Evolutionary conservation across 306 rosid genomes (phyloP), one percentile per base, ranked within the genome.

Genomic region (Gynostemma pentaphyllum): DNA sequence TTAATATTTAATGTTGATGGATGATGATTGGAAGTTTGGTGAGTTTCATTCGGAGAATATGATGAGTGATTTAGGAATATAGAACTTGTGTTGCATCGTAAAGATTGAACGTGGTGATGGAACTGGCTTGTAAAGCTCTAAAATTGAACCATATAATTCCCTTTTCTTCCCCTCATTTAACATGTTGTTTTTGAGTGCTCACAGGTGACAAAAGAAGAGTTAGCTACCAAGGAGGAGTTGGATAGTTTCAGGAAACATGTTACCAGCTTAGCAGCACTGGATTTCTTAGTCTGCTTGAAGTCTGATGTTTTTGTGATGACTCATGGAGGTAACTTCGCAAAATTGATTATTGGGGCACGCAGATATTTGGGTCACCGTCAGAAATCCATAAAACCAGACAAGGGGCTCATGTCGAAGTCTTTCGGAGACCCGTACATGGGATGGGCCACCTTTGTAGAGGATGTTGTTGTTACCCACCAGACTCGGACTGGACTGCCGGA

Each of bases 401-500:
- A 92, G 76, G 99, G 99, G 39, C 81, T 92, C 15, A 92, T 92
- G 99, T 92, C 99, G 15, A 92, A 92, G 66, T 92, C 99, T 68
- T 92, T 92, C 47, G 99, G 99, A 42, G 99, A 92, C 70, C 99
- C 99, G 7, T 92, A 88, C 82, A 88, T 92, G 96, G 96, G 96
- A 1, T 92, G 99, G 96, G 94, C 99, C 2, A 64, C 87, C 66
- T 92, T 92, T 60, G 96, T 85, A 14, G 96, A 92, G 75, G 99
- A 92, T 36, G 99, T 88, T 14, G 84, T 87, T 23, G 80, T 82
- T 32, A 87, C 97, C 56, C 97, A 89, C 73, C 94, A 84, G 74
- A 86, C 97, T 2, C 80, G 97, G 3, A 84, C 95, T 9, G 97
- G 95, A 49, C 78, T 89, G 76, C 97, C 97, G 0, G 97, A 89